Percentiles rank a stretch among this genome's conserved stretches.
phyloP scores from a whole-genome alignment of 257 asterid species.

The Catharanthus roseus region DNA sequence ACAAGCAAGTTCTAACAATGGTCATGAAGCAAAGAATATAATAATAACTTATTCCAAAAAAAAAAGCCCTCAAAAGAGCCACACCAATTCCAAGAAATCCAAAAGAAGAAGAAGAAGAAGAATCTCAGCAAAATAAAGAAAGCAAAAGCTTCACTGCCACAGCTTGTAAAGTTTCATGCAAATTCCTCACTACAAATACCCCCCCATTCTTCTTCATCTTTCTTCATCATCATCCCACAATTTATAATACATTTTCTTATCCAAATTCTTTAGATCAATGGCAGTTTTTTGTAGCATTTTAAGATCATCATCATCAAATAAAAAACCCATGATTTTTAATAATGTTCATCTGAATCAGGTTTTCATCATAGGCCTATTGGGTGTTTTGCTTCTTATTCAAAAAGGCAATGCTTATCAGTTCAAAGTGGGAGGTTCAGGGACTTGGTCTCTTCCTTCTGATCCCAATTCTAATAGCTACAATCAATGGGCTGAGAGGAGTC shows the following conservation, averaged over 20 bases:
- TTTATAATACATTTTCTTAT: not conserved
- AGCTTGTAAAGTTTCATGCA: slow-evolving; percentile 27
- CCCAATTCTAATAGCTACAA: slow-evolving; percentile 33
- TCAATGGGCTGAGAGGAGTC: slow-evolving; percentile 34
- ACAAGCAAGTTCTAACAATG: too few species aligned
- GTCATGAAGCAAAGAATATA: too few species aligned
- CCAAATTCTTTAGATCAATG: slow-evolving; percentile 23
- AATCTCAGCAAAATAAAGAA: slow-evolving; percentile 34
- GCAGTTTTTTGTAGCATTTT: slow-evolving; percentile 23
- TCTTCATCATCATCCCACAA: not conserved
- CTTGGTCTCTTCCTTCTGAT: slow-evolving; percentile 64
- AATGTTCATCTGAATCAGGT: slow-evolving; percentile 12
- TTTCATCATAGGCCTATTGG: slow-evolving; percentile 21
- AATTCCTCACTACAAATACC: slow-evolving; percentile 56
- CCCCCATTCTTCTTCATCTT: not conserved
- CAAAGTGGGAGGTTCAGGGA: slow-evolving; percentile 61
- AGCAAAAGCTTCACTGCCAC: slow-evolving; percentile 46
- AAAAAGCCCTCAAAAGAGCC: too few species aligned
- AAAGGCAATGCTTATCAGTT: slow-evolving; percentile 42
- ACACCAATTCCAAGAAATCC: slow-evolving; percentile 59
- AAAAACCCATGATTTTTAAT: not conserved
- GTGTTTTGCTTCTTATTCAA: slow-evolving; percentile 32
- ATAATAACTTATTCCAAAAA: too few species aligned
- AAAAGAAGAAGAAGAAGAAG: slow-evolving; percentile 20
- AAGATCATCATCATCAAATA: slow-evolving; percentile 13